Evolutionary conservation across 306 rosid genomes (phyloP), one percentile per base, ranked within the genome.

Genomic region (Trifolium subterraneum): DNA sequence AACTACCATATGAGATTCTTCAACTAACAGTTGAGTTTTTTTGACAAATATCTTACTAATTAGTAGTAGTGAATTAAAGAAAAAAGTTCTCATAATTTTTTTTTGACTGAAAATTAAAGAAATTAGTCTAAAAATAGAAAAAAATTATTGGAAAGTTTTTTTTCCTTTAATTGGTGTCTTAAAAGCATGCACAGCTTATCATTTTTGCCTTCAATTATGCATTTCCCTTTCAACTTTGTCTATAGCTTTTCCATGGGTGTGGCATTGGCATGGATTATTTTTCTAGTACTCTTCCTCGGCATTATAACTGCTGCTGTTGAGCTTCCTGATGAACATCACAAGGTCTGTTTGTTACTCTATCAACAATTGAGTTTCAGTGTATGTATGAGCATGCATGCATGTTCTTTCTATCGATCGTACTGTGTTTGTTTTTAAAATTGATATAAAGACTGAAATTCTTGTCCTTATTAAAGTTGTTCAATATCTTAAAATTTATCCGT

Each of bases 291-390:
- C 75, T 29, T 84, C 66, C 19, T 75, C 52, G 52, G 25, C 42
- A 42, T 54, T 64, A 10, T 59, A 16, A 35, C 82, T 25, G 63
- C 58, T 9, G 64, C 62, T 14, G n/a, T 5, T 62, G 64, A 33
- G 47, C 56, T 64, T 71, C 42, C 82, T 73, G 16, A 68, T 62
- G 69, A 47, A 27, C 5, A 15, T 41, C 62, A 47, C 74, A 55
- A 68, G 87, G 87, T 79, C 82, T 15, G 54, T 50, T 19, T 72
- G 7, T 61, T 23, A n/a, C 59, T 50, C 79, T 50, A 61, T 68
- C 20, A 48, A 8, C 39, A 36, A 7, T 36, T 36, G 9, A 7
- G 10, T 36, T 36, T 36, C 39, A 36, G 9, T 6, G 38, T 6
- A 6, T 35, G 38, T 31, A 6, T 31, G 6, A 0, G 35, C 33